Conservation (phyloP, 2,329 filamentous ascomycete species). For the Exutisphaerella laricina region DNA sequence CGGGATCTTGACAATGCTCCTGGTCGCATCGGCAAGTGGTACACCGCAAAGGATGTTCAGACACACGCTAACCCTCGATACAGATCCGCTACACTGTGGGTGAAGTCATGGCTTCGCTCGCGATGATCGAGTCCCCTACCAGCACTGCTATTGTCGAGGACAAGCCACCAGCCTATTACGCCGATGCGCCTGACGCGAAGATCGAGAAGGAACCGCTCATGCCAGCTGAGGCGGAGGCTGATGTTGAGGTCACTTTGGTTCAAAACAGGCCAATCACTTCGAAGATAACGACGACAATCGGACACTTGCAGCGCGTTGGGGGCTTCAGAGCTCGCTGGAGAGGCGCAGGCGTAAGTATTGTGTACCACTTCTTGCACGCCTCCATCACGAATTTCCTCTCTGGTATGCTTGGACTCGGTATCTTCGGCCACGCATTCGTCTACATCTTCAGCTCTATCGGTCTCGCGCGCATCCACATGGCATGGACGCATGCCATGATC, state of each 20-base stretch:
- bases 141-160: constrained; percentile 45
- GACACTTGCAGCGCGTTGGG: constrained; percentile 38
- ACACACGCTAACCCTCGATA: constrained; percentile 6
- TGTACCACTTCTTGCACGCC: constrained; percentile 32
- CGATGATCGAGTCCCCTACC: constrained; percentile 58
- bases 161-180: constrained; percentile 40
- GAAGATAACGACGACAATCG: constrained; percentile 53
- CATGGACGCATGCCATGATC: constrained; percentile 84
- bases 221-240: constrained; percentile 35
- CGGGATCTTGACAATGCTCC: constrained; percentile 38
- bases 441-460: constrained; percentile 55
- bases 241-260: constrained; percentile 42
- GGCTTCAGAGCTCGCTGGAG: constrained; percentile 35
- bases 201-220: constrained; percentile 37
- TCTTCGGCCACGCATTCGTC: constrained; percentile 44
- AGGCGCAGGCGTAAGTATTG: constrained; percentile 31
- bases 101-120: constrained; percentile 55
- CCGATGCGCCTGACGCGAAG: constrained; percentile 46
- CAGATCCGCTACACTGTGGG: constrained; percentile 52
- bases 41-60: background rate
- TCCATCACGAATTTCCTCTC: constrained; percentile 26
- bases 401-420: constrained; percentile 39
- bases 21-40: constrained; percentile 38
- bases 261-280: constrained; percentile 56
- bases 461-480: constrained; percentile 63